phyloP scores from a whole-genome alignment of 78 protist genomes.

The Polysphondylium violaceum region DNA sequence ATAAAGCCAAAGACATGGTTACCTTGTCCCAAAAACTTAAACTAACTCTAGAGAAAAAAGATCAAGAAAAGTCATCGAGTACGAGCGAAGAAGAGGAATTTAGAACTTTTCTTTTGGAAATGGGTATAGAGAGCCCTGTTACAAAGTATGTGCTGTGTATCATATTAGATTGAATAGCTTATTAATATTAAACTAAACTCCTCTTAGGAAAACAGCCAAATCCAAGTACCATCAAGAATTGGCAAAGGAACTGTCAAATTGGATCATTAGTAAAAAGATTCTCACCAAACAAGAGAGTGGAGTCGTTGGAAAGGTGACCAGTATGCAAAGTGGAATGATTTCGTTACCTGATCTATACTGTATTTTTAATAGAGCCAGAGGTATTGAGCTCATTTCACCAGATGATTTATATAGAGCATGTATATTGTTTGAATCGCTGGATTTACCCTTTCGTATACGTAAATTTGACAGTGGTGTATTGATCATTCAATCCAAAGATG shows the following conservation, averaged over 20 bases:
- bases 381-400: slow-evolving; percentile 74
- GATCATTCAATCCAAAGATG: slow-evolving; percentile 46
- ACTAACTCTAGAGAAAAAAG: slow-evolving; percentile 39
- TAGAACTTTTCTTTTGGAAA: slow-evolving; percentile 41
- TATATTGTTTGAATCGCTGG: slow-evolving; percentile 57
- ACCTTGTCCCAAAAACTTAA: slow-evolving; percentile 27
- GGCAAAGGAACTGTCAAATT: slow-evolving; percentile 63
- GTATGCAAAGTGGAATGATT: slow-evolving; percentile 53
- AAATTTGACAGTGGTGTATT: slow-evolving; percentile 79
- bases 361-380: slow-evolving; percentile 75
- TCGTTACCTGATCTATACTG: slow-evolving; percentile 67
- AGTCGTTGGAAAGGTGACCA: background rate
- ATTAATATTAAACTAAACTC: background rate
- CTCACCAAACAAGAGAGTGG: background rate
- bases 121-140: slow-evolving; percentile 80
- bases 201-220: slow-evolving; percentile 48
- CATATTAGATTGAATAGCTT: background rate
- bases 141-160: slow-evolving; percentile 27
- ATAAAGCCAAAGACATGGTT: slow-evolving; percentile 82
- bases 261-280: slow-evolving; percentile 36
- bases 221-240: slow-evolving; percentile 63
- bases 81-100: slow-evolving; percentile 51
- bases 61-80: background rate
- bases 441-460: slow-evolving; percentile 43
- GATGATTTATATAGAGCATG: slow-evolving; percentile 80